Evolutionary conservation across 2,329 filamentous ascomycete species (phyloP), one percentile per base, ranked within the genome.

Genomic region (Taxawa tesnikishii): DNA sequence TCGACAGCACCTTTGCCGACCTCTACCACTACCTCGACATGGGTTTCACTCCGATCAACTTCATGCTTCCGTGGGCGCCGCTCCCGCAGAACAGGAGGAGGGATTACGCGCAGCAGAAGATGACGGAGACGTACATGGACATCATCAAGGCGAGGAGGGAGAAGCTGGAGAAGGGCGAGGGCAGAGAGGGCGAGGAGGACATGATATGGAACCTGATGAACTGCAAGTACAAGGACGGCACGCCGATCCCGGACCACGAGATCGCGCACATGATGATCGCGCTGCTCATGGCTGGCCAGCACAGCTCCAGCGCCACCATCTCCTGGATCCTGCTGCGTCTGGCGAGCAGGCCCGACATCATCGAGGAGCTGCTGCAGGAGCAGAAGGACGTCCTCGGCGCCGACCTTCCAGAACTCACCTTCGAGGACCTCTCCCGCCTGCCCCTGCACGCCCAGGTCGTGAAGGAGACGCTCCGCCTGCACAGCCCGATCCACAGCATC

Each of bases 191-290:
- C 23, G 53, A 56, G 38, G 65, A 71, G 37, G 84, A 93, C 58
- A 92, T 93, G 69, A 85, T 93, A 58, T 85, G 80, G 74, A 84
- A 90, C 50, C 63, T 93, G 42, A 90, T 92, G 83, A 75, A 74
- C 45, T 83, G 77, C 46, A 69, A 65, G 15, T 93, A 93, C 70
- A 93, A 92, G 65, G 73, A 88, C 45, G 84, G 83, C 44, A 75
- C 65, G 24, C 66, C 67, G 5, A 68, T 92, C n/a, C 79, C 84
- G 11, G 84, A 93, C 50, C 69, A 79, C 48, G 83, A 93, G 56
- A 72, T 92, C 37, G 83, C 84, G 14, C 80, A 90, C 60, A 88
- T 93, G 73, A 88, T 93, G 82, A 93, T 93, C 56, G 83, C 83
- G 5, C 70, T 93, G 14, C 73, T 93, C 40, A 92, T 93, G 83